phyloP scores from a whole-genome alignment of 2,329 filamentous ascomycete genomes.

The Dothideomycetes sp. region DNA sequence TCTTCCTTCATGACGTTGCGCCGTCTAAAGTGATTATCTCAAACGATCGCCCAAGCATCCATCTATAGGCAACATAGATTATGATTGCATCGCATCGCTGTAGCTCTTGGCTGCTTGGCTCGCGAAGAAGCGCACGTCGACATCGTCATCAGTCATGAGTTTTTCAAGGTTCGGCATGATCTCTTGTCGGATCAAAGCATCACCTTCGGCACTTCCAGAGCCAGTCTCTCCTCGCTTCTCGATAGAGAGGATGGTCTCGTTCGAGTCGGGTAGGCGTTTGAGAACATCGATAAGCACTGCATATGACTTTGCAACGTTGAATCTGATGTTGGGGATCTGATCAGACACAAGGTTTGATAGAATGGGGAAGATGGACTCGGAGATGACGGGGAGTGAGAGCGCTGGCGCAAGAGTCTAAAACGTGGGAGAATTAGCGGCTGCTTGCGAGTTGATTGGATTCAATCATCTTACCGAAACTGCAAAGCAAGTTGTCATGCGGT shows the following conservation, averaged over 20 bases:
- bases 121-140: constrained; percentile 96
- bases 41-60: neutral
- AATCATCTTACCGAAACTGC: constrained; percentile 77
- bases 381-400: constrained; percentile 86
- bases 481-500: constrained; percentile 99
- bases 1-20: neutral
- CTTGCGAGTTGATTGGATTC: no score
- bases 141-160: constrained; percentile 92
- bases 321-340: constrained; percentile 97
- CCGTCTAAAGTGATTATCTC: constrained; percentile 6
- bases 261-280: constrained; percentile 78
- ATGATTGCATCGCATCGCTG: constrained; percentile 30
- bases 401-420: constrained; percentile 84
- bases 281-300: constrained; percentile 82
- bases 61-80: constrained; percentile 8
- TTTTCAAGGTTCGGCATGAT: constrained; percentile 88
- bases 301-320: constrained; percentile 99
- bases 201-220: constrained; percentile 23
- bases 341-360: constrained; percentile 88
- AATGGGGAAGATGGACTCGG: constrained; percentile 88
- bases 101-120: constrained; percentile 65
- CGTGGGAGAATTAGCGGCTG: no score
- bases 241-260: constrained; percentile 66
- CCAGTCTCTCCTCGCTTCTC: constrained; percentile 65
- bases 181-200: constrained; percentile 37